phyloP scores from a whole-genome alignment of 495 filamentous ascomycete species.

The Glutinoglossum americanum region DNA sequence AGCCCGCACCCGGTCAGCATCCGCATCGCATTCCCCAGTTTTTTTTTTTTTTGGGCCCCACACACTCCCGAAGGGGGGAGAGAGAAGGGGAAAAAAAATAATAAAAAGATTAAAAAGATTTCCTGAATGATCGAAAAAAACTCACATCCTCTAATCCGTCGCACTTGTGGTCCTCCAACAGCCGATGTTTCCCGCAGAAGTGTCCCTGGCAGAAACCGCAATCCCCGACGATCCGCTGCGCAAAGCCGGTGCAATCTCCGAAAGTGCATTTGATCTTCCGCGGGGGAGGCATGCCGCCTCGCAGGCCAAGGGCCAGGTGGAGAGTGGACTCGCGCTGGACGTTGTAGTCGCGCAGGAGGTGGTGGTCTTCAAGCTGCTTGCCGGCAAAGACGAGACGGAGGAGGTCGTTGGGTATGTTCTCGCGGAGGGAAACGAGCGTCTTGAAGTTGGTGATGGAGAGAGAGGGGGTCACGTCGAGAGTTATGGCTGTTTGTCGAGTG shows the following conservation, averaged over 20 bases:
- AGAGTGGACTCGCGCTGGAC: slow-evolving; percentile 22
- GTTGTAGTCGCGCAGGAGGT: slow-evolving; percentile 18
- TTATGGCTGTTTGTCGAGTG: slow-evolving; percentile 18
- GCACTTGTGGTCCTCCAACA: slow-evolving; percentile 87
- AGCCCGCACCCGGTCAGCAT: background rate
- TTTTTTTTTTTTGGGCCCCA: too few relatives aligned
- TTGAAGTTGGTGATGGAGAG: slow-evolving; percentile 23
- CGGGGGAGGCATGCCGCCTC: slow-evolving; percentile 35
- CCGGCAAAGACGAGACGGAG: slow-evolving; percentile 28
- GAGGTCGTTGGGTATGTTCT: slow-evolving; percentile 18
- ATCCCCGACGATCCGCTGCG: slow-evolving; percentile 84
- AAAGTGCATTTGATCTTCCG: slow-evolving; percentile 74
- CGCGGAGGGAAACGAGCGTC: slow-evolving; percentile 25
- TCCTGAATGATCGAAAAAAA: slow-evolving; percentile 5
- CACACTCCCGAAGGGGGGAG: too few relatives aligned
- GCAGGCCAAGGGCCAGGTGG: slow-evolving; percentile 24
- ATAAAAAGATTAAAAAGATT: background rate
- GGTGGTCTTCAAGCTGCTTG: slow-evolving; percentile 19
- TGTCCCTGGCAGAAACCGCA: slow-evolving; percentile 86
- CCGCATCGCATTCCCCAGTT: background rate
- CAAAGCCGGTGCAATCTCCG: slow-evolving; percentile 67
- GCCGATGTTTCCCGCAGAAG: slow-evolving; percentile 82
- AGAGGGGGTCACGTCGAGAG: slow-evolving; percentile 20
- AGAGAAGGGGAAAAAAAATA: too few relatives aligned
- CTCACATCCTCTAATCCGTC: slow-evolving; percentile 72